A percentile compares a stretch with the other conserved stretches of the same genome.
Conservation (phyloP, 2,329 filamentous ascomycete species). For the Talaromyces verruculosus region DNA sequence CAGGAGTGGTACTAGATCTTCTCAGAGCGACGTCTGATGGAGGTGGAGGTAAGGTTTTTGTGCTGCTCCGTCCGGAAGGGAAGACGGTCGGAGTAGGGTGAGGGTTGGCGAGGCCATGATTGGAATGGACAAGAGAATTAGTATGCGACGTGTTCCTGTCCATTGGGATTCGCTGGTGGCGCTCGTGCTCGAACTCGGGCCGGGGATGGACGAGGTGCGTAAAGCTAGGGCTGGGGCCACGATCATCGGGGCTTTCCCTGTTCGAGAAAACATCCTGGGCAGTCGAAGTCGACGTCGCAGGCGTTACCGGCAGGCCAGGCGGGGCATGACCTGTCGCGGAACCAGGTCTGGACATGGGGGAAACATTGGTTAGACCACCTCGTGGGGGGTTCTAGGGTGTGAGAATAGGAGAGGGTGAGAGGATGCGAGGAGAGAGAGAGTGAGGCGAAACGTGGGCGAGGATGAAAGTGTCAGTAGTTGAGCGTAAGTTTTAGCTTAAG, state of each 20-base stretch:
- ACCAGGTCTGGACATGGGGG: constrained; percentile 52
- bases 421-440: background rate
- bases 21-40: constrained; percentile 17
- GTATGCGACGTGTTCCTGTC: constrained; percentile 13
- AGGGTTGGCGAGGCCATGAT: background rate
- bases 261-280: constrained; percentile 28
- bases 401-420: constrained; percentile 3
- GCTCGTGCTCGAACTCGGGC: constrained; percentile 23
- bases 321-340: constrained; percentile 44
- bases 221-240: constrained; percentile 36
- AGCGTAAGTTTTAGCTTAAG: constrained; percentile 7
- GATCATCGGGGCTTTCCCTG: constrained; percentile 32
- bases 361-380: constrained; percentile 49
- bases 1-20: constrained; percentile 20
- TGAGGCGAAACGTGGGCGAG: constrained; percentile 8
- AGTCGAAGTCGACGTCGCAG: constrained; percentile 31
- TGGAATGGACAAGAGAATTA: constrained; percentile 27
- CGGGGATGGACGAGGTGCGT: constrained; percentile 31
- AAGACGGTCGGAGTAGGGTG: constrained; percentile 1
- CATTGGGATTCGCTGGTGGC: constrained; percentile 20
- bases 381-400: constrained; percentile 19
- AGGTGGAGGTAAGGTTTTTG: constrained; percentile 7
- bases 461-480: constrained; percentile 16
- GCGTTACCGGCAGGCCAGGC: constrained; percentile 48
- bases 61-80: background rate